These are phyloP conservation scores for Septoria linicola DNA, from an alignment of 2,329 filamentous ascomycete species.

Conservation along the genomic window DNA sequence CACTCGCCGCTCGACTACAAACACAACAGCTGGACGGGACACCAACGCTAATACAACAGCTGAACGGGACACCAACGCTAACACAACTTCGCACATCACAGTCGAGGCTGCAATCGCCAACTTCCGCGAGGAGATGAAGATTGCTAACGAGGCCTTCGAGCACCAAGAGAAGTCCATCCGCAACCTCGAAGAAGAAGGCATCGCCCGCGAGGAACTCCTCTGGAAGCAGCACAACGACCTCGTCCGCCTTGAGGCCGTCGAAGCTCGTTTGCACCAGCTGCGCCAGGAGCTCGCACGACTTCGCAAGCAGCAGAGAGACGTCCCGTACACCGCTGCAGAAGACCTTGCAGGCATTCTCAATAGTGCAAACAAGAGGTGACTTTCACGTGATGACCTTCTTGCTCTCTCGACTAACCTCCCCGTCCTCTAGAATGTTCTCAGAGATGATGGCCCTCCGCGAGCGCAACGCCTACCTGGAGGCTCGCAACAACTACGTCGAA, in stretches of 20 bases:
- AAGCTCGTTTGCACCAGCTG: neutral
- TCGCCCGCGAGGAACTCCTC: neutral
- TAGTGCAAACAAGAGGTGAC: neutral
- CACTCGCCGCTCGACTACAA: neutral
- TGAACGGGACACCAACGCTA: neutral
- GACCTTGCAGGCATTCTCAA: neutral
- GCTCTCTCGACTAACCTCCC: neutral
- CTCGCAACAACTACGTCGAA: neutral
- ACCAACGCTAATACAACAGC: neutral
- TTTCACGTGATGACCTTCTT: too few species aligned
- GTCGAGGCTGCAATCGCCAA: too few species aligned
- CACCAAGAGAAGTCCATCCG: constrained; percentile 5
- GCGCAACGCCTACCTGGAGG: neutral
- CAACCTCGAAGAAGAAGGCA: constrained; percentile 4
- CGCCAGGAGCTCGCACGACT: neutral
- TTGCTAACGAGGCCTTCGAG: neutral
- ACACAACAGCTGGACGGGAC: neutral
- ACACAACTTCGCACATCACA: neutral
- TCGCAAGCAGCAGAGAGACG: too few species aligned
- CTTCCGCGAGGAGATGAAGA: neutral
- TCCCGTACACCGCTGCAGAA: constrained; percentile 1
- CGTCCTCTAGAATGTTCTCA: too few species aligned
- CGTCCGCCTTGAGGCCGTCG: neutral
- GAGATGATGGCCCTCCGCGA: neutral
- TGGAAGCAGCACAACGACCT: neutral